Evolutionary conservation across 495 filamentous ascomycete species (phyloP), one percentile per base, ranked within the genome.

Genomic region (Glutinoglossum americanum): DNA sequence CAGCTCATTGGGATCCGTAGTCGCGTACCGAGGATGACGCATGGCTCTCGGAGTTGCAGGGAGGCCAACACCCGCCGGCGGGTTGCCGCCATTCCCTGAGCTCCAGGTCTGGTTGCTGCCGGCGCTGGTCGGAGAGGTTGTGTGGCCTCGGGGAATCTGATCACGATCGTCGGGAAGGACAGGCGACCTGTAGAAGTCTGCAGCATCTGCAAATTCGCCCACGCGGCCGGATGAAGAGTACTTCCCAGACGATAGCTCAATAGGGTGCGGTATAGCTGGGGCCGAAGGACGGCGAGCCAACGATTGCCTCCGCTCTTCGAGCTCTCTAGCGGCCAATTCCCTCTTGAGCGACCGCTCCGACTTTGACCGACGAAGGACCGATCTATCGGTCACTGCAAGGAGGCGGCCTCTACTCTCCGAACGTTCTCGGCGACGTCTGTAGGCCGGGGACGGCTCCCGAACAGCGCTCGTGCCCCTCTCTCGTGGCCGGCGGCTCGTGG

Each of bases 21-120:
- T 53, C 45, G 59, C 33, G 59, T 60, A 58, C 17, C 33, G 33
- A 26, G 59, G 59, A 48, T 60, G 59, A 19, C 55, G 59, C 59
- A 60, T 60, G 13, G 59, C 59, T 19, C 54, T 57, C n/a, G 59
- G 59, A 15, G 59, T 60, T 21, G 59, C 55, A 21, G 59, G 59
- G 15, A 60, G 59, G 21, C 59, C 59, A 10, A 60, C 37, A 15
- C 27, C 15, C 11, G 49, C 54, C n/a, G 59, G 7, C 17, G 23
- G 3, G 32, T 6, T 27, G 47, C 51, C 21, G 15, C 1, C 21
- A 23, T 3, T 11, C 15, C 54, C 54, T 3, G 54, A 56, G 28
- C 23, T 23, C 54, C 54, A 56, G 54, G 32, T 39, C 3, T 39
- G 13, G 13, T 3, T 23, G 17, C 32, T 56, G 11, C 23, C 8